Base-by-base conservation (phyloP, 441 rosid species). In the Theobroma grandiflorum region DNA sequence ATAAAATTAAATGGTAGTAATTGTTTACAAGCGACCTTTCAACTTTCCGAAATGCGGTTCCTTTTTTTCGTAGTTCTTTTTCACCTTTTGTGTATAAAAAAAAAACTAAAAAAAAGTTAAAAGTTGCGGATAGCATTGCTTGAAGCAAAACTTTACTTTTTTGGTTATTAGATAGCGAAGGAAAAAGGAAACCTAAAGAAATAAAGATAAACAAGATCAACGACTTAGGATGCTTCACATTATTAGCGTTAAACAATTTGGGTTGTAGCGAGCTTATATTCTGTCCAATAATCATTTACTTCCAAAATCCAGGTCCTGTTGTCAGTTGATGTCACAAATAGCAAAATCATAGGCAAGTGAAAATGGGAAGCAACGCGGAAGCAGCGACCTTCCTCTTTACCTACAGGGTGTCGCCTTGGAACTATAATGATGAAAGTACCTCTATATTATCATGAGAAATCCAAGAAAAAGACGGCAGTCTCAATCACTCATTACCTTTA, bases 301-400 rank as follows among this genome's bases (percentile, higher is more conserved):
- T 68, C 55, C 37, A 69, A 69, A 69, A 22, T 45, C 18, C 47
- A 52, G 33, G 18, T 16, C 45, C 15, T 38, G 49, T 37, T 55
- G 16, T 57, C 35, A 18, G 31, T 57, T 53, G 35, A n/a, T 38
- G 4, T 9, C 33, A 45, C 22, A 59, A 74, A 15, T 22, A 8
- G 40, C 1, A 42, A 59, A 57, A 35, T 4, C 53, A 18, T 16
- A 62, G 35, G 10, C 16, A 55, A 55, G 62, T 72, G 65, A 55
- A 74, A 79, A 37, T 9, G 14, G 76, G 87, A 87, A 87, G 76
- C 82, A 84, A 73, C 86, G 74, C 15, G 71, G 86, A 84, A 86
- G 75, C 71, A 72, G 52, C 83, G 77, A 63, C 8, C 65, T 11
- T 40, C 20, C 15, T 6, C 15, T 10, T 26, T 38, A 10, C 43